A percentile compares a stretch with the other conserved stretches of the same genome.
phyloP scores from a whole-genome alignment of 2,329 filamentous ascomycete species.

The Arthroderma sp. region DNA sequence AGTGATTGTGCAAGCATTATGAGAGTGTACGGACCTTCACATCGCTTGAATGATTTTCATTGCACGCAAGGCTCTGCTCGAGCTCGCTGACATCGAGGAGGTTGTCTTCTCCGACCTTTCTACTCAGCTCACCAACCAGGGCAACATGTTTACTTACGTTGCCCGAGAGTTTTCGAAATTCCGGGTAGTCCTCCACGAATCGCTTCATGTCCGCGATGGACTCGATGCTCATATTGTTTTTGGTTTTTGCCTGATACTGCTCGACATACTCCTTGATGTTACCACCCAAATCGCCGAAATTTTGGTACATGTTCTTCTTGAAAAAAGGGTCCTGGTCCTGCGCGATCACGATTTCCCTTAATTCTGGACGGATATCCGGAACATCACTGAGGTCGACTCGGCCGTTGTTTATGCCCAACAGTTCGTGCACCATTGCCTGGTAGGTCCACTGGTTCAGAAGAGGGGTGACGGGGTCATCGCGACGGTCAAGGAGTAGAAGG shows the following conservation, averaged over 20 bases:
- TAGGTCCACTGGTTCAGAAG: conserved; percentile 97
- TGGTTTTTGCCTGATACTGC: conserved; percentile 95
- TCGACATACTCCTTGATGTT: conserved; percentile 99
- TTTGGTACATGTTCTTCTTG: conserved; percentile 98
- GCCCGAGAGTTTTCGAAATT: conserved; percentile 90
- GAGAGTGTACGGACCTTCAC: conserved; percentile 53
- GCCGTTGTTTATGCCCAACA: conserved; percentile 90
- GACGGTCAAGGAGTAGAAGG: conserved; percentile 73
- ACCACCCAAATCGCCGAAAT: conserved; percentile 87
- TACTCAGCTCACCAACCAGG: conserved; percentile 81
- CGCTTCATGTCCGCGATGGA: conserved; percentile 98
- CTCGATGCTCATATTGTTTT: conserved; percentile 89
- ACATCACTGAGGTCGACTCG: conserved; percentile 76
- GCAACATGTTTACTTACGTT: conserved; percentile 99
- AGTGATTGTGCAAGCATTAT: neutral
- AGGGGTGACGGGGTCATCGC: conserved; percentile 90
- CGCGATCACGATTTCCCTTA: conserved; percentile 87
- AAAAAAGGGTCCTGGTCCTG: conserved; percentile 98
- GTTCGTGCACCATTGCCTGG: conserved; percentile 98
- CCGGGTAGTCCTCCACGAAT: conserved; percentile 96
- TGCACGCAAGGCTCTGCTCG: conserved; percentile 92
- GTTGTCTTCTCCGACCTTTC: conserved; percentile 71
- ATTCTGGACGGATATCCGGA: conserved; percentile 69
- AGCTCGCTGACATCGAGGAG: conserved; percentile 93
- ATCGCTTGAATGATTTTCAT: conserved; percentile 83